These are phyloP conservation scores for Debaryomycetaceae sp. DNA, from an alignment of 1,139 yeast genomes.

Conservation along the genomic window DNA sequence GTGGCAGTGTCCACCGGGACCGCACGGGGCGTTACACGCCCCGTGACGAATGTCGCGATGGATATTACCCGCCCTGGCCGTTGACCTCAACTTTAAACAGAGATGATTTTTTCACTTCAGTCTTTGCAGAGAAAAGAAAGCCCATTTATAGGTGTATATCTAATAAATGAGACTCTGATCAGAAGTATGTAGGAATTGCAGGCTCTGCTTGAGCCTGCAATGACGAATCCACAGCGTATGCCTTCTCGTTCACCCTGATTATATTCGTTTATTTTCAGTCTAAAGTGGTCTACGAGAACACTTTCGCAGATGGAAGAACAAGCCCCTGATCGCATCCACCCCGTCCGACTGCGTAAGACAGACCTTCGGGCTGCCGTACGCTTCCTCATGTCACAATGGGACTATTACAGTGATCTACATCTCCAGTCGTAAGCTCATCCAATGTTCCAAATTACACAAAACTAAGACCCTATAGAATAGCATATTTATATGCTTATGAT, in stretches of 20 bases:
- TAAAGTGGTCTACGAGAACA: slow-evolving; percentile 48
- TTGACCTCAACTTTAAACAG: no score
- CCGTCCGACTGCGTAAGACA: slow-evolving; percentile 22
- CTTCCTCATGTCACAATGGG: slow-evolving; percentile 28
- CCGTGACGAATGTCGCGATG: no score
- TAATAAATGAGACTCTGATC: neutral
- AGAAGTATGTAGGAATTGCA: neutral
- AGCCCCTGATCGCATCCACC: slow-evolving; percentile 47
- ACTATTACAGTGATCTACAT: slow-evolving; percentile 43
- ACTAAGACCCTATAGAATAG: slow-evolving; percentile 1
- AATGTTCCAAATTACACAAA: neutral
- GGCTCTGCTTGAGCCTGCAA: neutral
- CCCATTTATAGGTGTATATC: neutral
- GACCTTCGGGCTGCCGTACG: slow-evolving; percentile 7
- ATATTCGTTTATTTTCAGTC: slow-evolving; percentile 52
- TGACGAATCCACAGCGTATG: slow-evolving; percentile 36
- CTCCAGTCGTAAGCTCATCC: neutral
- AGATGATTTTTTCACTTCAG: neutral
- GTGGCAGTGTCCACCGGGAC: no score
- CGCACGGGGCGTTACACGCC: no score
- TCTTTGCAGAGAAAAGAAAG: neutral
- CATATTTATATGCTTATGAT: neutral
- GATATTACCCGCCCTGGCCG: no score
- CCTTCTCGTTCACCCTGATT: slow-evolving; percentile 52
- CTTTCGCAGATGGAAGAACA: slow-evolving; percentile 45